phyloP scores from a whole-genome alignment of 495 filamentous ascomycete genomes.

The Neurospora tetrasperma region DNA sequence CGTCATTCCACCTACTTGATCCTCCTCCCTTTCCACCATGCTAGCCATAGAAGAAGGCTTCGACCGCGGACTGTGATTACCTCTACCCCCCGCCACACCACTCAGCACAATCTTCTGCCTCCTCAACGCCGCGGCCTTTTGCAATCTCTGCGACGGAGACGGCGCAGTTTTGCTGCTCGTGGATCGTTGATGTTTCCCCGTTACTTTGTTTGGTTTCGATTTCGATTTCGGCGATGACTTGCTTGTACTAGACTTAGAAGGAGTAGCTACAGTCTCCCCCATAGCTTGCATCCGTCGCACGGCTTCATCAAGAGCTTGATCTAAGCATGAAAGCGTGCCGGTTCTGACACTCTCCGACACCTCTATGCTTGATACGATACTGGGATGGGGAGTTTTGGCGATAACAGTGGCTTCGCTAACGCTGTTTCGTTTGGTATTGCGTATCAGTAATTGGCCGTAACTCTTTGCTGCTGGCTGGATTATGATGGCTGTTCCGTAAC shows the following conservation, averaged over 20 bases:
- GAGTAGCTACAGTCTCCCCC: constrained; percentile 7
- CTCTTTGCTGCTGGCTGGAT: background rate
- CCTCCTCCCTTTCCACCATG: too few species aligned
- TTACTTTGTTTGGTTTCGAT: background rate
- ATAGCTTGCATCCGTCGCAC: constrained; percentile 24
- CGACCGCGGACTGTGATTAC: background rate
- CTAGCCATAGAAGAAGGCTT: background rate
- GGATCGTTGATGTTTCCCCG: background rate
- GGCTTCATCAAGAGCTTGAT: constrained; percentile 28
- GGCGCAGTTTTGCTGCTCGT: constrained; percentile 4
- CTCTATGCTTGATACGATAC: background rate
- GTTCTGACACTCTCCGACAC: background rate
- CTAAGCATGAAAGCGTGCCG: constrained; percentile 24
- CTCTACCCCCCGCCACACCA: too few species aligned
- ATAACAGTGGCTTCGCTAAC: background rate
- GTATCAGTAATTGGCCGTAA: background rate
- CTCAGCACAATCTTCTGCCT: constrained; percentile 1
- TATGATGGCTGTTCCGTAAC: background rate
- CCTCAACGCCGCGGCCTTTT: constrained; percentile 9
- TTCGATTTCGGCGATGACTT: background rate
- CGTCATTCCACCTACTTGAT: too few species aligned
- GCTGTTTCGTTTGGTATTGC: background rate
- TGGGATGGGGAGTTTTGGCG: background rate
- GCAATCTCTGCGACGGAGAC: constrained; percentile 11
- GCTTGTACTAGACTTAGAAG: background rate